Evolutionary conservation across 495 filamentous ascomycete species (phyloP), one percentile per base, ranked within the genome.

Genomic region (Cryomyces antarcticus): DNA sequence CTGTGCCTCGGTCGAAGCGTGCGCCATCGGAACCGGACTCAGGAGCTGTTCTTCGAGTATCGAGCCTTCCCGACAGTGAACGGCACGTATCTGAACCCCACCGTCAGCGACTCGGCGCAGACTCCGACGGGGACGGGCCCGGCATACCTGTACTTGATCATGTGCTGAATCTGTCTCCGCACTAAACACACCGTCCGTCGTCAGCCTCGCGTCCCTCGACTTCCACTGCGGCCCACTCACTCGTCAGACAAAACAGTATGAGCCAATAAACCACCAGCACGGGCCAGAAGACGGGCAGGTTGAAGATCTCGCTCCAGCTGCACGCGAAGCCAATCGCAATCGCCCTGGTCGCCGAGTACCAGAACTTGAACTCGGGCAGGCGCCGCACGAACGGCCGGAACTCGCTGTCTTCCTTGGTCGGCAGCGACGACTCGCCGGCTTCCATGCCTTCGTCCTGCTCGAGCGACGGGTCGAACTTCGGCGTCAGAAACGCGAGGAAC

Each of bases 281-380:
- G 37, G 89, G 89, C 89, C 89, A 97, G 72, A 96, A 97, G 31
- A 97, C 89, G 1, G 89, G 89, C 53, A 97, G 79, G 62, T 97
- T 79, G 59, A 95, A 96, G 52, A 93, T 65, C 51, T 77, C 61
- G 62, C 93, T 87, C 88, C 88, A 96, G 41, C 73, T 81, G 69
- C 87, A 94, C 37, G 78, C 47, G 52, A 97, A 96, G 6, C 70
- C 77, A 52, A 95, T 83, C 43, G 67, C 51, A 55, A 95, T 71
- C 39, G 89, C 89, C 52, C 83, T 75, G 46, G 89, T 95, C 37
- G 86, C 86, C 41, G 79, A 75, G 60, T 95, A 78, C 89, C 89
- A 97, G 73, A 97, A 97, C 71, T 96, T 97, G 73, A 97, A 97
- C 65, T 97, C 89, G 27, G 89, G 89, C 24, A 97, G 75, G 37